These are phyloP conservation scores for Aspergillus sp. DNA, from an alignment of 2,329 filamentous ascomycete genomes.

Conservation along the genomic window DNA sequence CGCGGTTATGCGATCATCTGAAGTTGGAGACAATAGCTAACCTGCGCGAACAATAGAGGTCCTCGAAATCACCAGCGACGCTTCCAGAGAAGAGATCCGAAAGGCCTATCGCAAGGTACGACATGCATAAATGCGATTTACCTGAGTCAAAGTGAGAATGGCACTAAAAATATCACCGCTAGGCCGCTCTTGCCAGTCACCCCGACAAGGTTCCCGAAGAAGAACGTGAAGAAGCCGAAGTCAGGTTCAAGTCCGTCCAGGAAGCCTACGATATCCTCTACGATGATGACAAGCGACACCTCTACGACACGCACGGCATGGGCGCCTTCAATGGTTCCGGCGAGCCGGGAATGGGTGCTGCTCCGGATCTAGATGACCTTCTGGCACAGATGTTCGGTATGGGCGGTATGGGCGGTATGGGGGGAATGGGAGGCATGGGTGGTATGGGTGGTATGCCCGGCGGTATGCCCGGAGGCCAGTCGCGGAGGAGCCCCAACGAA, in stretches of 20 bases:
- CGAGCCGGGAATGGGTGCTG: constrained; percentile 63
- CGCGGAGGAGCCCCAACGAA: constrained; percentile 73
- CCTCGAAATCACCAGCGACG: constrained; percentile 70
- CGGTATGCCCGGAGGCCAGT: constrained; percentile 41
- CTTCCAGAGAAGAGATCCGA: constrained; percentile 79
- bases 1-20: not conserved
- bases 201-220: constrained; percentile 93
- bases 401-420: constrained; percentile 48
- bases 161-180: not conserved
- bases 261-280: constrained; percentile 97
- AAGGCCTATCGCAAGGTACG: constrained; percentile 92
- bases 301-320: constrained; percentile 96
- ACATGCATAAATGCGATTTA: not conserved
- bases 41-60: constrained; percentile 58
- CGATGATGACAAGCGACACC: constrained; percentile 87
- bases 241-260: constrained; percentile 87
- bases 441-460: constrained; percentile 50
- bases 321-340: constrained; percentile 82
- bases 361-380: constrained; percentile 81
- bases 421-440: constrained; percentile 48
- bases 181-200: constrained; percentile 86
- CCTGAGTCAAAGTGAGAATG: not conserved
- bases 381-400: constrained; percentile 82
- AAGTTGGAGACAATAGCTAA: not conserved
- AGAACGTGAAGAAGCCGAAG: constrained; percentile 79